phyloP scores from a whole-genome alignment of 805 yeast genomes.

The Lachancea lanzarotensis region DNA sequence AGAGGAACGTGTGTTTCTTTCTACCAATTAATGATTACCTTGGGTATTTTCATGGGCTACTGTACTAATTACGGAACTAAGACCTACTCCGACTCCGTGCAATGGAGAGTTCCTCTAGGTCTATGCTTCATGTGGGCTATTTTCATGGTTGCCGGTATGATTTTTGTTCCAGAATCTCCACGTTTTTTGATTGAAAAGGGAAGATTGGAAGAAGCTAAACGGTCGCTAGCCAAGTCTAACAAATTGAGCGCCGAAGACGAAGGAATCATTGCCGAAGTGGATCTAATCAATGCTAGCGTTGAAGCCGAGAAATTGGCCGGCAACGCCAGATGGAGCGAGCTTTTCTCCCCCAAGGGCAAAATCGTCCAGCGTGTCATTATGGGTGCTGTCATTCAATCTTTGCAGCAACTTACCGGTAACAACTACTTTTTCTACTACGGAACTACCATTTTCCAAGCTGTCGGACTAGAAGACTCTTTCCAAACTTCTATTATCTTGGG shows the following conservation, averaged over 20 bases:
- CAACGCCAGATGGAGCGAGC: slow-evolving; percentile 57
- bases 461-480: slow-evolving; percentile 54
- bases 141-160: slow-evolving; percentile 34
- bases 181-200: slow-evolving; percentile 53
- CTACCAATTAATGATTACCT: slow-evolving; percentile 65
- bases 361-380: slow-evolving; percentile 41
- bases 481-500: slow-evolving; percentile 55
- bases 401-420: slow-evolving; percentile 65
- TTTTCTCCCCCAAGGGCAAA: slow-evolving; percentile 62
- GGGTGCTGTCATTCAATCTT: slow-evolving; percentile 52
- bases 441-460: slow-evolving; percentile 55
- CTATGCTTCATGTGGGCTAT: slow-evolving; percentile 45
- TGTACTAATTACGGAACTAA: slow-evolving; percentile 61
- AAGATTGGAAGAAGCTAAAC: slow-evolving; percentile 55
- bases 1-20: slow-evolving; percentile 70
- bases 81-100: slow-evolving; percentile 37
- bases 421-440: slow-evolving; percentile 66
- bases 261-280: slow-evolving; percentile 50
- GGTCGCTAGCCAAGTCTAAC: slow-evolving; percentile 54
- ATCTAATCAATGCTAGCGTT: slow-evolving; percentile 51
- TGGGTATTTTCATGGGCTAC: slow-evolving; percentile 73
- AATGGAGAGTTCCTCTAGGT: slow-evolving; percentile 74
- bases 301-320: slow-evolving; percentile 59
- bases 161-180: slow-evolving; percentile 69
- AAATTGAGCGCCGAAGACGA: slow-evolving; percentile 48